Percentiles rank a stretch among this genome's conserved stretches.
Evolutionary conservation across 768 basidiomycete genomes (phyloP).

Genomic region (Rhodotorula babjevae): DNA sequence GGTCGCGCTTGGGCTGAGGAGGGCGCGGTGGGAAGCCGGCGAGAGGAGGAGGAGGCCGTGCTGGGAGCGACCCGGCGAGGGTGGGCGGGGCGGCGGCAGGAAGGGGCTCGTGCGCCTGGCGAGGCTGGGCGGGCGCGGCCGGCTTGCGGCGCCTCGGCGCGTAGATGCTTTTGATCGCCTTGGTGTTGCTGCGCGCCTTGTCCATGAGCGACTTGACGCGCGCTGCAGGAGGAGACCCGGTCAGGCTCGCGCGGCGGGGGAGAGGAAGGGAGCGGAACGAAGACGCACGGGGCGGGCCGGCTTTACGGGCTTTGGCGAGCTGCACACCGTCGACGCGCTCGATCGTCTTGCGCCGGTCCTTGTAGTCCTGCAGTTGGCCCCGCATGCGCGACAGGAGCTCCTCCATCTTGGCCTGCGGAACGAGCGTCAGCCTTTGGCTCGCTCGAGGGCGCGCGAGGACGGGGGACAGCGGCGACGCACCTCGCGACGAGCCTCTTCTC

Average conservation of each 20-base stretch:
- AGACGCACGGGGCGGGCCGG: background rate
- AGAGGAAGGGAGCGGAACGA: too few species aligned
- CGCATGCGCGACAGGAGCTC: constrained; percentile 3
- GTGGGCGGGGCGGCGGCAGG: background rate
- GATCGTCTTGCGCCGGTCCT: constrained; percentile 3
- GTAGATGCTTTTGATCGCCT: constrained; percentile 22
- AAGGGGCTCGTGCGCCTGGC: background rate
- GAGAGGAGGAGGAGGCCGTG: too few species aligned
- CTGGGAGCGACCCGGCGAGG: background rate
- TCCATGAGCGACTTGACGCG: constrained; percentile 24
- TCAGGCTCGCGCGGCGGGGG: rapidly evolving
- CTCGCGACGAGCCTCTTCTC: constrained; percentile 18
- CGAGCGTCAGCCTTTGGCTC: background rate
- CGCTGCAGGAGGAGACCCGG: background rate
- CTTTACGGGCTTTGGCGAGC: constrained; percentile 10
- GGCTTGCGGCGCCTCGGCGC: background rate
- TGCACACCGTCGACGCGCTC: constrained; percentile 10
- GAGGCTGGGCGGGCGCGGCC: background rate
- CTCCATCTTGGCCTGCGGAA: constrained; percentile 10
- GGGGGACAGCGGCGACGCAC: background rate
- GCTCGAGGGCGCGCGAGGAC: too few species aligned
- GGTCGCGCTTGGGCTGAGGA: too few species aligned
- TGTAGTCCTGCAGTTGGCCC: background rate
- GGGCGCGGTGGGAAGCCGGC: too few species aligned
- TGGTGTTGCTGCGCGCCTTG: constrained; percentile 14